Percentiles rank a stretch among this genome's conserved stretches.
phyloP scores from a whole-genome alignment of 1,284 basidiomycete species.

The Ganoderma resinaceum region DNA sequence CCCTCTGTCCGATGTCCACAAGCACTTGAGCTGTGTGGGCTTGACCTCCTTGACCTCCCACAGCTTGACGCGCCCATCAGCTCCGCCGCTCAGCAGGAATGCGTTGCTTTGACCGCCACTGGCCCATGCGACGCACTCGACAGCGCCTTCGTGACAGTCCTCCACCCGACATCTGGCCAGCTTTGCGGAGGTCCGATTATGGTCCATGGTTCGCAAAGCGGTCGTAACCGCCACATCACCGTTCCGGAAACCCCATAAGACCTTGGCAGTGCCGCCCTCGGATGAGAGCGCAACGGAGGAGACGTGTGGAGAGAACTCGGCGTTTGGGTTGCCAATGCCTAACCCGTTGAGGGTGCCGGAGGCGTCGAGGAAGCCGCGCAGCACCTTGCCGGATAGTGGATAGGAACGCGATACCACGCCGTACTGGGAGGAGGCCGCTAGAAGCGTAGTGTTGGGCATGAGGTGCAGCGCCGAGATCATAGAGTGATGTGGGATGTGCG shows the following conservation, averaged over 20 bases:
- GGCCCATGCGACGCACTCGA: constrained; percentile 62
- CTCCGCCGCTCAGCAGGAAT: constrained; percentile 59
- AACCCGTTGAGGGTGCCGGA: constrained; percentile 63
- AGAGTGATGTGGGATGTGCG: constrained; percentile 67
- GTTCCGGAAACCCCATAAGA: constrained; percentile 79
- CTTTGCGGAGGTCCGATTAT: constrained; percentile 50
- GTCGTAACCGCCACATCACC: constrained; percentile 75
- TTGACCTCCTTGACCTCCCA: constrained; percentile 70
- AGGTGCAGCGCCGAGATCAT: constrained; percentile 62
- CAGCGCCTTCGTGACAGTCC: constrained; percentile 67
- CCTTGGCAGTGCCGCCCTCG: constrained; percentile 70
- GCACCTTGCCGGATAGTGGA: constrained; percentile 73
- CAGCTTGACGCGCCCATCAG: constrained; percentile 73
- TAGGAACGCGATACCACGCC: constrained; percentile 80
- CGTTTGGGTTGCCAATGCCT: constrained; percentile 79
- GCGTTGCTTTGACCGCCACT: constrained; percentile 34
- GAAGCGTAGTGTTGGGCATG: constrained; percentile 59
- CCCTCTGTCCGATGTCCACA: constrained; percentile 66
- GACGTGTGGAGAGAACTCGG: constrained; percentile 77
- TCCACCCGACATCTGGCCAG: constrained; percentile 53
- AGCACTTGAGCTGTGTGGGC: constrained; percentile 47
- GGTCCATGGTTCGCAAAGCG: constrained; percentile 65
- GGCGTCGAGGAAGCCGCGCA: constrained; percentile 78
- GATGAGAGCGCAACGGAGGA: constrained; percentile 63
- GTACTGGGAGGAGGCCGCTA: constrained; percentile 72